These are phyloP conservation scores for Saccharomycopsis hybrid DNA, from an alignment of 1,139 yeast genomes.

Conservation along the genomic window DNA sequence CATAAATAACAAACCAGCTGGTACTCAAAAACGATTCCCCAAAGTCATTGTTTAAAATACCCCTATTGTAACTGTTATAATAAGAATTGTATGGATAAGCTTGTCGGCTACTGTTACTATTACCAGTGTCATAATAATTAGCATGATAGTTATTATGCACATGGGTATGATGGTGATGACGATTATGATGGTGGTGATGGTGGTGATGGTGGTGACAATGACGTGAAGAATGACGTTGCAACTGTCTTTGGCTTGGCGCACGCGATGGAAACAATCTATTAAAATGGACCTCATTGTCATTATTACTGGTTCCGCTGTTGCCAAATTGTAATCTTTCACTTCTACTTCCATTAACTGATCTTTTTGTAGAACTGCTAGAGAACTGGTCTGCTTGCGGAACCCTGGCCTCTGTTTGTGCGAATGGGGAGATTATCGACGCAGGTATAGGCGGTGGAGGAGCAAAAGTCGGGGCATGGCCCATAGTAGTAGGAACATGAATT, in stretches of 20 bases:
- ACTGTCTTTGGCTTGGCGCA: too few relatives aligned
- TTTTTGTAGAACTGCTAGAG: too few relatives aligned
- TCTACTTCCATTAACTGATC: neutral
- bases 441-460: slow-evolving; percentile 12
- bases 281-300: neutral
- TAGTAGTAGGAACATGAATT: neutral
- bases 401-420: too few relatives aligned
- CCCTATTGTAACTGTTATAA: too few relatives aligned
- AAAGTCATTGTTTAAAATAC: neutral
- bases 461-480: neutral
- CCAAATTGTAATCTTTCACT: too few relatives aligned
- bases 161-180: neutral
- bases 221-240: neutral
- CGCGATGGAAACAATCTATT: neutral
- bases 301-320: too few relatives aligned
- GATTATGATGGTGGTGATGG: neutral
- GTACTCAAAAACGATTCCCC: slow-evolving; percentile 15
- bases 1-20: slow-evolving; percentile 16
- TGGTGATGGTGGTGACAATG: too few relatives aligned
- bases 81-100: neutral
- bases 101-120: neutral
- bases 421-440: neutral
- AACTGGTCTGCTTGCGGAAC: too few relatives aligned
- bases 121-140: neutral
- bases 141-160: neutral